Base-by-base conservation (phyloP, 2,329 filamentous ascomycete genomes). In the Epichloe gansuensis region DNA sequence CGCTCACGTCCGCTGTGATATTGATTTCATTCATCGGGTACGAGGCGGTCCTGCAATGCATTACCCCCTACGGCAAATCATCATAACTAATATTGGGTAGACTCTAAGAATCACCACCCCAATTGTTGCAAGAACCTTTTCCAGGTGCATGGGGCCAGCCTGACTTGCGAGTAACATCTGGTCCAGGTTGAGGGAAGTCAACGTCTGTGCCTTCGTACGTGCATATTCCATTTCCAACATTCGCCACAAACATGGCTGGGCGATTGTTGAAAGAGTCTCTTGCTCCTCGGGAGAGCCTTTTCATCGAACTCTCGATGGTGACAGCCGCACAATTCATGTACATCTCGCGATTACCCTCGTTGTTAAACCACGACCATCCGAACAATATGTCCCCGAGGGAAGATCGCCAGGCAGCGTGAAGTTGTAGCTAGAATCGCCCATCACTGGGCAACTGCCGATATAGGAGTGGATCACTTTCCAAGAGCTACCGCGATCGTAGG, bases 161-260 rank as follows among this genome's bases (percentile, higher is more conserved):
- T 6, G 39, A 28, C 13, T 23, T 49, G 31, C 39, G 28, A 31
- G 47, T 67, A n/a, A 79, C 71, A 52, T 75, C 71, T 1, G 72
- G 67, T 11, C 84, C 85, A 2, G 83, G 80, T 44, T 79, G 63
- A 17, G 85, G 83, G 67, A 82, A 87, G 52, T 73, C 63, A 23
- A 84, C 75, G 54, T 84, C 78, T 48, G 73, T 65, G 23, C 72
- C 71, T 56, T 81, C 77, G 1, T 67, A 67, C 12, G 80, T 83
- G 28, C 63, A 69, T 65, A 83, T 85, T 35, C 68, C 72, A 42
- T 77, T 75, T 23, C 67, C 68, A 44, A 86, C 66, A 62, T 88
- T 88, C 62, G 82, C 84, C 39, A 80, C 72, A 65, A 88, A 88
- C 63, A 88, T 75, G 23, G 73, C 65, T 0, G 85, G 83, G 0